Conservation (phyloP, 2,329 filamentous ascomycete species). For the Knufia fluminis region DNA sequence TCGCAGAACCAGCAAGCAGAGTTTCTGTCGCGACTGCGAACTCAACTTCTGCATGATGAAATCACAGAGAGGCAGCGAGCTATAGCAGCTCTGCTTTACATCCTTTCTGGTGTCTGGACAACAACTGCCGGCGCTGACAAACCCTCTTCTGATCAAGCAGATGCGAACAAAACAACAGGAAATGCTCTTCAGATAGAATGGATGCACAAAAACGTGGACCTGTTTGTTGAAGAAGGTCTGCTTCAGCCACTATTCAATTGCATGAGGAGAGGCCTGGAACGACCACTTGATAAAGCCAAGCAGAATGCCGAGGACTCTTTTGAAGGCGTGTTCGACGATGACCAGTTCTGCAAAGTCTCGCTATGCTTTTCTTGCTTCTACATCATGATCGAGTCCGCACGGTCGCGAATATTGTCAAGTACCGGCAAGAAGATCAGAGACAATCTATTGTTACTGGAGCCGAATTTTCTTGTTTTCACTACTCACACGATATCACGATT, state of each 20-base stretch:
- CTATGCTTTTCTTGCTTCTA: constrained; percentile 23
- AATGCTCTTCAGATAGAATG: constrained; percentile 40
- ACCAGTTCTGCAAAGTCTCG: constrained; percentile 19
- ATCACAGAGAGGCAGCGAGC: constrained; percentile 36
- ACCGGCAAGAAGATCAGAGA: constrained; percentile 14
- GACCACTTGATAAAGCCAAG: constrained; percentile 21
- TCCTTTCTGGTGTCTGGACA: constrained; percentile 62
- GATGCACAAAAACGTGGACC: constrained; percentile 35
- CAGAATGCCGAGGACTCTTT: not conserved
- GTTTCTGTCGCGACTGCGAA: constrained; percentile 33
- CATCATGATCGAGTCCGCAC: constrained; percentile 20
- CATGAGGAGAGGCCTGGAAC: constrained; percentile 32
- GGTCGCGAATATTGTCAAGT: constrained; percentile 11
- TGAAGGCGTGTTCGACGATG: constrained; percentile 20
- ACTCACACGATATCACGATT: constrained; percentile 31
- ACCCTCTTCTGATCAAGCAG: constrained; percentile 27
- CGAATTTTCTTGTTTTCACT: constrained; percentile 20
- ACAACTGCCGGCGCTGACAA: constrained; percentile 49
- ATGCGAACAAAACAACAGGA: constrained; percentile 32
- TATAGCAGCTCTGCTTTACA: constrained; percentile 39
- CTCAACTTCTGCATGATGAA: constrained; percentile 31
- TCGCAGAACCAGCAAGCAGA: constrained; percentile 41
- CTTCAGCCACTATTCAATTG: constrained; percentile 30
- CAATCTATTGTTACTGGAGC: constrained; percentile 15
- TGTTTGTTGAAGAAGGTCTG: constrained; percentile 30